Conservation (phyloP, 192 early-diverging fungal genomes). For the Entophlyctis luteolus region DNA sequence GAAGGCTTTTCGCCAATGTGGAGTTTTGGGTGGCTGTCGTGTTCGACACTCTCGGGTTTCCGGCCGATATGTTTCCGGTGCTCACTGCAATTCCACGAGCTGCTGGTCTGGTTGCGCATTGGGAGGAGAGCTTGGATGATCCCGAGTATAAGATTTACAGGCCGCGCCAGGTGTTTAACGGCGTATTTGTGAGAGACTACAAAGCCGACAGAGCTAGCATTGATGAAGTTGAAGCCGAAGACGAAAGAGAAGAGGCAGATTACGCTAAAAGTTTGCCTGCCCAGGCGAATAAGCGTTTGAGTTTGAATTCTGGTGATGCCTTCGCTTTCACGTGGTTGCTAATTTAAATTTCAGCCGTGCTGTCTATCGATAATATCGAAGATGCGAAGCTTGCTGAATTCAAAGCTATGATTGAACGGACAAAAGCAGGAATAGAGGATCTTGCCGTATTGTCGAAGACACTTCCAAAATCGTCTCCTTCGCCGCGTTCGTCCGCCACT, state of each 20-base stretch:
- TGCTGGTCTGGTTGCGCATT: slow-evolving; percentile 59
- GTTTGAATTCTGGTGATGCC: not conserved
- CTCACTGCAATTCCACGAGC: slow-evolving; percentile 32
- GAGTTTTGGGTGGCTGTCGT: slow-evolving; percentile 52
- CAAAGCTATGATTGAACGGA: slow-evolving; percentile 18
- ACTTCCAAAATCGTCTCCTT: not conserved
- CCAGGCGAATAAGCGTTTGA: slow-evolving; percentile 25
- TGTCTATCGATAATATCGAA: slow-evolving; percentile 6
- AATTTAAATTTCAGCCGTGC: not conserved
- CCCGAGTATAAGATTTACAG: slow-evolving; percentile 60
- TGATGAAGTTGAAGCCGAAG: not conserved
- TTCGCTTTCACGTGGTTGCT: not conserved
- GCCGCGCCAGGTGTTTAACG: slow-evolving; percentile 48
- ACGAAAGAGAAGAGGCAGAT: not conserved
- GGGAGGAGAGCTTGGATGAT: slow-evolving; percentile 46
- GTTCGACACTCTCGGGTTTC: slow-evolving; percentile 47
- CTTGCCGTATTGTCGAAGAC: not conserved
- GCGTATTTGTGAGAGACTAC: slow-evolving; percentile 14
- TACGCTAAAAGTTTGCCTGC: slow-evolving; percentile 25
- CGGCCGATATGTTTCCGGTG: slow-evolving; percentile 26
- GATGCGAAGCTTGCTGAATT: slow-evolving; percentile 5
- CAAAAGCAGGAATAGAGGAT: not conserved
- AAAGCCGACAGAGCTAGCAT: not conserved
- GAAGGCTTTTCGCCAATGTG: slow-evolving; percentile 59
- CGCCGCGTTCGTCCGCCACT: not conserved